These are phyloP conservation scores for Omphalotus olearius DNA, from an alignment of 1,284 basidiomycete genomes.

Conservation along the genomic window DNA sequence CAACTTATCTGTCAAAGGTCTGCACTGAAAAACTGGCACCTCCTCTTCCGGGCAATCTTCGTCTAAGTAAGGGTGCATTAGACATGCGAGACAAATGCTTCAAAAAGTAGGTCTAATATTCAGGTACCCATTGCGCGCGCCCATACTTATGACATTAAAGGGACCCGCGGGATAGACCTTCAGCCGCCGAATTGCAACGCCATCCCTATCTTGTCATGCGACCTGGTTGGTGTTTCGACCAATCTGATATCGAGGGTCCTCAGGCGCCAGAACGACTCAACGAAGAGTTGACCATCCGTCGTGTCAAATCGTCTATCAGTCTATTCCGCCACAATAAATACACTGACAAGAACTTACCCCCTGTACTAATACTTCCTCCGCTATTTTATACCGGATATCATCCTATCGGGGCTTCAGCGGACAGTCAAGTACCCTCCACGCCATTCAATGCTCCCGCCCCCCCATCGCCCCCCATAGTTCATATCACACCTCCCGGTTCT, in stretches of 20 bases:
- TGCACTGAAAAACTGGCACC: conserved; percentile 70
- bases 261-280: neutral
- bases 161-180: conserved; percentile 76
- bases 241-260: conserved; percentile 22
- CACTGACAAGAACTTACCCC: conserved; percentile 6
- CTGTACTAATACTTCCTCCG: neutral
- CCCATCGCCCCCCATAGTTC: conserved; percentile 30
- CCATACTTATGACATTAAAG: conserved; percentile 31
- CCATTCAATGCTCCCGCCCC: conserved; percentile 6
- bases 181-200: conserved; percentile 66
- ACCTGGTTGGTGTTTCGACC: conserved; percentile 63
- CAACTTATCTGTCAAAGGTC: conserved; percentile 39
- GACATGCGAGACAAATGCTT: conserved; percentile 87
- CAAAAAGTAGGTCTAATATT: conserved; percentile 49
- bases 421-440: too few relatives aligned
- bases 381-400: neutral
- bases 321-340: conserved; percentile 6
- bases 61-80: conserved; percentile 60
- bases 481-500: conserved; percentile 30
- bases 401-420: too few relatives aligned
- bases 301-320: conserved; percentile 1
- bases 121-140: neutral
- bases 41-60: conserved; percentile 78
- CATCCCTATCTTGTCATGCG: conserved; percentile 78
- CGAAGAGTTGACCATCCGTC: neutral